phyloP scores from a whole-genome alignment of 768 basidiomycete species.

The Amanita muscaria region DNA sequence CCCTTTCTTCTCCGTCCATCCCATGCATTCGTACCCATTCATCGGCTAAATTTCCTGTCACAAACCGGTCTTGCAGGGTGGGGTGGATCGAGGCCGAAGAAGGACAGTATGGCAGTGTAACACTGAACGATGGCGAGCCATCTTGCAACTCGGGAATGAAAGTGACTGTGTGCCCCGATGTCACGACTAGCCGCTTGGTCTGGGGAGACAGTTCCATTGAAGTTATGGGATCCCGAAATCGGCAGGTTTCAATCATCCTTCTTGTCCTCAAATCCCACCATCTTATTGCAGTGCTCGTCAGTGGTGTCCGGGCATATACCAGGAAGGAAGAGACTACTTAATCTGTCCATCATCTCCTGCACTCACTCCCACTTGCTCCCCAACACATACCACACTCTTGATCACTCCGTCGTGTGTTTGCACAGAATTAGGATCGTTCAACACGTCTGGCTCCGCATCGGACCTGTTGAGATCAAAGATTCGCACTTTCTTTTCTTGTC shows the following conservation, averaged over 20 bases:
- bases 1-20: constrained; percentile 82
- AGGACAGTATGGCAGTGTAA: constrained; percentile 76
- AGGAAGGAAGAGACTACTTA: constrained; percentile 44
- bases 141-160: constrained; percentile 76
- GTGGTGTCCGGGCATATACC: constrained; percentile 4
- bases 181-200: constrained; percentile 80
- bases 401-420: constrained; percentile 82
- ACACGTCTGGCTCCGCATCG: constrained; percentile 80
- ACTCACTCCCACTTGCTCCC: constrained; percentile 77
- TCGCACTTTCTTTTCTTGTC: constrained; percentile 95
- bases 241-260: constrained; percentile 57
- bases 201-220: constrained; percentile 88
- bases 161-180: constrained; percentile 85
- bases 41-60: constrained; percentile 82
- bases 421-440: constrained; percentile 50
- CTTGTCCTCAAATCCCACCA: constrained; percentile 96
- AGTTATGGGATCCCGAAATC: constrained; percentile 73
- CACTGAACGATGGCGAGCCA: constrained; percentile 60
- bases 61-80: constrained; percentile 77
- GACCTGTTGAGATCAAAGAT: constrained; percentile 86
- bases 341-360: constrained; percentile 89
- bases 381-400: constrained; percentile 91
- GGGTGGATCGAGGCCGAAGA: constrained; percentile 97
- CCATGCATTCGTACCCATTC: constrained; percentile 97
- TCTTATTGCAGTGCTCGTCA: constrained; percentile 30